These are phyloP conservation scores for Citrus australasica DNA, from an alignment of 345 rosid species.

Conservation along the genomic window DNA sequence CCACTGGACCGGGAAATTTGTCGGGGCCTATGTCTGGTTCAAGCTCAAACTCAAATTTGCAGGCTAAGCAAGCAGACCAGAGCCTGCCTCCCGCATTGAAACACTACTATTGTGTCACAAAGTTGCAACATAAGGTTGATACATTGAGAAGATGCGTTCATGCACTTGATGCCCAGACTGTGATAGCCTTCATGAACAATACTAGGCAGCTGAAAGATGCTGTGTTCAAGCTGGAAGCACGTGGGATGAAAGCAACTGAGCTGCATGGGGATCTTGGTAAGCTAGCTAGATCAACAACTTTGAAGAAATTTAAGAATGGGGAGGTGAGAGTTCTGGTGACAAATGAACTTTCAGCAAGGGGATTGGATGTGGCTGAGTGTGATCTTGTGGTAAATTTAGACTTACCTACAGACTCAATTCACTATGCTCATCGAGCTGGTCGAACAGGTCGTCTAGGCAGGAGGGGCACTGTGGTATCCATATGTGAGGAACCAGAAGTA, in stretches of 20 bases:
- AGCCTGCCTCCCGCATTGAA: slow-evolving; percentile 86
- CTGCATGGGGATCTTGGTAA: slow-evolving; percentile 95
- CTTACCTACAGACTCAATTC: slow-evolving; percentile 74
- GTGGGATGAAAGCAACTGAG: slow-evolving; percentile 76
- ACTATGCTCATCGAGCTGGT: slow-evolving; percentile 91
- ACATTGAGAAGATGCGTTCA: slow-evolving; percentile 80
- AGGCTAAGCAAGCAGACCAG: slow-evolving; percentile 50
- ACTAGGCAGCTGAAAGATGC: slow-evolving; percentile 85
- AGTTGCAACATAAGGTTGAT: slow-evolving; percentile 86
- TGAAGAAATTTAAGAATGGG: slow-evolving; percentile 88
- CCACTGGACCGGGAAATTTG: slow-evolving; percentile 45
- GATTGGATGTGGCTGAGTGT: slow-evolving; percentile 84
- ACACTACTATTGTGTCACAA: slow-evolving; percentile 71
- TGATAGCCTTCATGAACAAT: slow-evolving; percentile 92
- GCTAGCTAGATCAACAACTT: slow-evolving; percentile 78
- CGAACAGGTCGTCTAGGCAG: slow-evolving; percentile 87
- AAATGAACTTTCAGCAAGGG: slow-evolving; percentile 95
- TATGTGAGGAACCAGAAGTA: slow-evolving; percentile 79
- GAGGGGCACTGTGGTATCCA: slow-evolving; percentile 76
- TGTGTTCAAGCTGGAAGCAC: slow-evolving; percentile 88
- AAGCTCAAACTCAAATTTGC: slow-evolving; percentile 33
- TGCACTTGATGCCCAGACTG: slow-evolving; percentile 77
- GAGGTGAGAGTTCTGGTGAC: slow-evolving; percentile 76
- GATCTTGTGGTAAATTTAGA: slow-evolving; percentile 89
- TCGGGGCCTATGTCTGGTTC: slow-evolving; percentile 35